Evolutionary conservation across 139 green algal species (phyloP).

Genomic region (Pedinophyceae sp.): DNA sequence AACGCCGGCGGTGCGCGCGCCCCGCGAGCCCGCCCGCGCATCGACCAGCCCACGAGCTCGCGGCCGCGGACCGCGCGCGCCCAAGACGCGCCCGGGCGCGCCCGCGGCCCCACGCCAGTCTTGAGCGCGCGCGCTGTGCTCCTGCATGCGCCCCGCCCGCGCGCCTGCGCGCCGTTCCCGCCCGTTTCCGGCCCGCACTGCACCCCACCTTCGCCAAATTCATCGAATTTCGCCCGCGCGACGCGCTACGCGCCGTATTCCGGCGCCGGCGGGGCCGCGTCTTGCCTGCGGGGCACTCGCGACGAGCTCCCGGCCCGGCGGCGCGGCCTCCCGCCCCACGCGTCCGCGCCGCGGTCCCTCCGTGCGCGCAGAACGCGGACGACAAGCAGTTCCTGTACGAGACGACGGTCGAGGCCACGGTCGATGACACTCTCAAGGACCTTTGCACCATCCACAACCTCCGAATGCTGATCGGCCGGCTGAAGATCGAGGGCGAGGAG

Average conservation of each 20-base stretch:
- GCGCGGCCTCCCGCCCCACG: no score
- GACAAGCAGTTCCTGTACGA: slow-evolving; percentile 62
- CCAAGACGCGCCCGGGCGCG: no score
- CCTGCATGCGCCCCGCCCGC: no score
- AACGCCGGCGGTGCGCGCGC: no score
- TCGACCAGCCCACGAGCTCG: no score
- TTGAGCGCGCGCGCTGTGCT: no score
- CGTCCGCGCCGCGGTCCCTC: background rate
- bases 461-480: slow-evolving; percentile 36
- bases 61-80: no score
- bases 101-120: no score
- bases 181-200: no score
- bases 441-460: slow-evolving; percentile 52
- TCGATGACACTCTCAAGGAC: slow-evolving; percentile 25
- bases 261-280: background rate
- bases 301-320: background rate
- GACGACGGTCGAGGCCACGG: slow-evolving; percentile 23
- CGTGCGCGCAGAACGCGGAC: slow-evolving; percentile 35
- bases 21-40: no score
- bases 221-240: background rate
- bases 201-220: background rate
- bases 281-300: no score
- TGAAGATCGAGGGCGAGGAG: slow-evolving; percentile 61
- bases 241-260: background rate
- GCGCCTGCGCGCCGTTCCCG: no score